Base-by-base conservation (phyloP, 176 grass and related monocot species). In the Microstegium vimineum region DNA sequence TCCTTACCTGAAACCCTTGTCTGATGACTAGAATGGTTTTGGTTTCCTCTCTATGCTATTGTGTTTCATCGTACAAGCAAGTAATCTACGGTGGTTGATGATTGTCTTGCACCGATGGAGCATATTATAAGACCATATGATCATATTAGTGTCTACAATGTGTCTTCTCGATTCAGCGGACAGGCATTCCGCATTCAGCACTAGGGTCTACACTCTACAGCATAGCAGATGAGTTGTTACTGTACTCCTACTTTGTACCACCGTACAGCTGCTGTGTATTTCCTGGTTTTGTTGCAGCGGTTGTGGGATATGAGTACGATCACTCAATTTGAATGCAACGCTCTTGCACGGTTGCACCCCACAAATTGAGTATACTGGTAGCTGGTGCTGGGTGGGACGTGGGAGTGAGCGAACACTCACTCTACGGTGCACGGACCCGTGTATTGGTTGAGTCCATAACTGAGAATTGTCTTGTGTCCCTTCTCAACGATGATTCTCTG, bases 1-100 rank as follows among this genome's bases (percentile, higher is more conserved):
- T 51, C 78, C 78, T 9, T 34, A 79, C 49, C 76, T 79, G 76
- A 66, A 66, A 11, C 43, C 64, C 7, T 4, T 80, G 22, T 80
- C 4, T 69, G 78, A 80, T 37, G 78, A 54, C 20, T 80, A 80
- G 31, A 12, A 54, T 2, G 4, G 22, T 59, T 59, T 59, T 8
- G 0, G 0, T 2, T 22, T 31, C 46, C 10, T 12, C 1, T 42
- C 10, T 3, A 11, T 64, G 37, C 63, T 73, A 51, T 51, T 20
- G 42, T 15, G 8, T 14, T 0, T 30, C 25, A 47, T 46, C 23
- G 34, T 3, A 2, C 14, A 14, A 35, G 41, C 41, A 45, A 45
- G 42, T 45, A 45, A 45, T 45, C 42, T 45, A 16, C 43, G 14
- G 43, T 46, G 43, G 13, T 47, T 47, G 45, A 16, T 17, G 13